Evolutionary conservation across 192 early-diverging fungal species (phyloP), one percentile per base, ranked within the genome.

Genomic region (Coemansia sp.): DNA sequence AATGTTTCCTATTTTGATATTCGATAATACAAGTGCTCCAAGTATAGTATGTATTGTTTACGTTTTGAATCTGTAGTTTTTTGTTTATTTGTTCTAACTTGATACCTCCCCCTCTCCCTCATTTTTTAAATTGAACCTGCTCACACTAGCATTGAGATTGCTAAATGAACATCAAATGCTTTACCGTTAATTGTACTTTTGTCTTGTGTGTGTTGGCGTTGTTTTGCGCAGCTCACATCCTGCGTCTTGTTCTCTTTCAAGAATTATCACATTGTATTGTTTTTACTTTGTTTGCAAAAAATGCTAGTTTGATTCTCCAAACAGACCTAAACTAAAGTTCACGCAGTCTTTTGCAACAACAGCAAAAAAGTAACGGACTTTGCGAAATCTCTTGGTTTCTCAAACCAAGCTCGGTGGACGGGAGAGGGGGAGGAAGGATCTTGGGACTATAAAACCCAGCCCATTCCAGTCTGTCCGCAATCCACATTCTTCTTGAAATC

Each of bases 81-180:
- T 15, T 17, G 6, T 41, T 41, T 41, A 17, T 41, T 41, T 41
- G 38, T 41, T 41, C 38, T 41, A 41, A 17, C 37, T 40, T 40
- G 7, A 40, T 14, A 4, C 3, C 3, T 3, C 10, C 6, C 37
- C 37, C 20, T n/a, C 15, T 36, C 8, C 37, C 10, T 3, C 17
- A 10, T 37, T 56, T 36, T 56, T 56, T 19, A n/a, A n/a, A 8
- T 27, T 37, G 6, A 23, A 8, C 29, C 15, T 40, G 25, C 41
- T 25, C 7, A 20, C 27, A 41, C 36, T 11, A 11, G 14, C 5
- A 3, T 40, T 6, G 37, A 40, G 37, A 40, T 40, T 11, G 47
- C 8, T 50, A 50, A 50, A 50, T 59, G 41, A 59, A 59, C 28
- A n/a, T n/a, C n/a, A n/a, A n/a, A n/a, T n/a, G n/a, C n/a, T n/a